Evolutionary conservation across 164 flowering plant species (phyloP).

Genomic region (Magnolia officinalis): DNA sequence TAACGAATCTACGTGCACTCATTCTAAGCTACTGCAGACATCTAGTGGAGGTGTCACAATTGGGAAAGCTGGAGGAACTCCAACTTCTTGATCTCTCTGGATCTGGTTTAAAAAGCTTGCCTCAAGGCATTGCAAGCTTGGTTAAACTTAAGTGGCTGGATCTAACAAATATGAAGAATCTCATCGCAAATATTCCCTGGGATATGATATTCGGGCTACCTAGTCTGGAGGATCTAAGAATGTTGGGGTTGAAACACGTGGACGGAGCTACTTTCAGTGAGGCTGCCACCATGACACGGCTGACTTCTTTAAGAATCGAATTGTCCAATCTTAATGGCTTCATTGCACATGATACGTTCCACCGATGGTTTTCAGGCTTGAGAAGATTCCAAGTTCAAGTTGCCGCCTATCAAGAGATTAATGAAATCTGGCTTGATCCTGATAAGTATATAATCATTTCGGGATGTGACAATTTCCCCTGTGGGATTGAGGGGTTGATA

Average conservation of each 20-base stretch:
- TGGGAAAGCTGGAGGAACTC: background rate
- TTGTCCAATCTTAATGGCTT: too few relatives aligned
- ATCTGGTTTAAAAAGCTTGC: background rate
- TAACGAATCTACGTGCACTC: too few relatives aligned
- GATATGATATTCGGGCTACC: too few relatives aligned
- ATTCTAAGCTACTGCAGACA: too few relatives aligned
- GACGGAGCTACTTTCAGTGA: too few relatives aligned
- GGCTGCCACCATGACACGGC: too few relatives aligned
- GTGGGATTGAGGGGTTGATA: too few relatives aligned
- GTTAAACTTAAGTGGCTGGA: too few relatives aligned
- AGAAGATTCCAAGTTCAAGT: background rate
- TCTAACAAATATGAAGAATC: background rate
- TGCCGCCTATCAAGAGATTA: background rate
- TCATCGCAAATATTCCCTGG: background rate
- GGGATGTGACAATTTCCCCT: background rate
- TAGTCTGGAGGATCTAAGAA: background rate
- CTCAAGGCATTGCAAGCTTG: too few relatives aligned
- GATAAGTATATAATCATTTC: background rate
- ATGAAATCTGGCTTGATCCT: rapidly evolving
- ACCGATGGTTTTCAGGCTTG: too few relatives aligned
- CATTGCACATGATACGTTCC: too few relatives aligned
- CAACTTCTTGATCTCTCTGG: background rate
- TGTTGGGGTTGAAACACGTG: background rate
- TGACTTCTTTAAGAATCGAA: too few relatives aligned
- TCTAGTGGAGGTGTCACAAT: background rate